Percentiles rank a stretch among this genome's conserved stretches.
phyloP scores from a whole-genome alignment of 2,329 filamentous ascomycete species.

The Gaeumannomyces tritici region DNA sequence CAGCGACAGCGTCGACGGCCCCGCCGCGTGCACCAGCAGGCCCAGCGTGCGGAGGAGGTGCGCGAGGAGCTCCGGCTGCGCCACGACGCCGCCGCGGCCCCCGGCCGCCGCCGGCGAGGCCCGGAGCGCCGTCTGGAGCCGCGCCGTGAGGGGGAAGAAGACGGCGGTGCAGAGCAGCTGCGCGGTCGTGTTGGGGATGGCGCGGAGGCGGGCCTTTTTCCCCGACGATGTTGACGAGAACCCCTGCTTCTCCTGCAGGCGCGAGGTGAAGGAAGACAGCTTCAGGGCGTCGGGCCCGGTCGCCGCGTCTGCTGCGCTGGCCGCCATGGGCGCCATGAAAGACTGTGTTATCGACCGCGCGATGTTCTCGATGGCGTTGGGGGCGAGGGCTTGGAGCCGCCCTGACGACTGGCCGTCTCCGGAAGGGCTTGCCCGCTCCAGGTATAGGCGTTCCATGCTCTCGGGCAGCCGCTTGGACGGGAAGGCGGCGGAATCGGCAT shows the following conservation, averaged over 20 bases:
- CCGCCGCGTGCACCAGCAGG: slow-evolving; percentile 72
- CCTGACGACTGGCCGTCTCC: slow-evolving; percentile 7
- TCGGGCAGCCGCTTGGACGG: slow-evolving; percentile 72
- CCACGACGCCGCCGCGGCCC: slow-evolving; percentile 46
- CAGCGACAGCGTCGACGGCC: slow-evolving; percentile 66
- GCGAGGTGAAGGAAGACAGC: slow-evolving; percentile 77
- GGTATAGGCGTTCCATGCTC: slow-evolving; percentile 64
- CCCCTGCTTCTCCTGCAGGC: slow-evolving; percentile 48
- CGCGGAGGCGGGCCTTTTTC: slow-evolving; percentile 30
- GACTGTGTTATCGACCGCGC: slow-evolving; percentile 56
- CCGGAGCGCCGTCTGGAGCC: slow-evolving; percentile 59
- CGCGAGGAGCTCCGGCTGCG: slow-evolving; percentile 65
- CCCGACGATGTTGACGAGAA: slow-evolving; percentile 12
- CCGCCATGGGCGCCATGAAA: slow-evolving; percentile 75
- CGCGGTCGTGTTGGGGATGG: slow-evolving; percentile 69
- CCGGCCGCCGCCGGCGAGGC: slow-evolving; percentile 22
- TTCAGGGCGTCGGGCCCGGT: slow-evolving; percentile 80
- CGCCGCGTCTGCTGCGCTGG: slow-evolving; percentile 67
- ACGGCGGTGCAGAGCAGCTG: slow-evolving; percentile 66
- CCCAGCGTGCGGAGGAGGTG: slow-evolving; percentile 81
- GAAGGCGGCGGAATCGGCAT: slow-evolving; percentile 47
- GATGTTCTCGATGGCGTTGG: slow-evolving; percentile 58
- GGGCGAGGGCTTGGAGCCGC: slow-evolving; percentile 39
- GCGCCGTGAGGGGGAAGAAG: slow-evolving; percentile 77
- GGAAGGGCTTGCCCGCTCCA: slow-evolving; percentile 19